phyloP scores from a whole-genome alignment of 306 rosid genomes.

The Lathyrus aphaca region DNA sequence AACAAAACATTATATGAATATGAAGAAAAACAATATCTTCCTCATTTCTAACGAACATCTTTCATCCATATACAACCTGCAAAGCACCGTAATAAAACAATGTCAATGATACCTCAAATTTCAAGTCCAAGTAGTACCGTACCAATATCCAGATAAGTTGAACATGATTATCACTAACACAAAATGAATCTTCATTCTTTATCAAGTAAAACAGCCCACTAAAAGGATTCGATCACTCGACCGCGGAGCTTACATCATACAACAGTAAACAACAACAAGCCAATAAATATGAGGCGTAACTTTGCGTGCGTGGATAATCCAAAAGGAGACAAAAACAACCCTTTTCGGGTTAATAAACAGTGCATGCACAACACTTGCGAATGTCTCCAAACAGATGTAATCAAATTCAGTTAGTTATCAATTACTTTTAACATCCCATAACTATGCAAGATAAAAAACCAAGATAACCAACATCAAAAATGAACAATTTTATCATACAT shows the following conservation, averaged over 20 bases:
- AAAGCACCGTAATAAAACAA: slow-evolving; percentile 25
- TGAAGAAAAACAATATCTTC: slow-evolving; percentile 37
- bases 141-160: slow-evolving; percentile 20
- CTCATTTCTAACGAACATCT: slow-evolving; percentile 35
- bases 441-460: neutral
- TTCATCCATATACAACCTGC: slow-evolving; percentile 43
- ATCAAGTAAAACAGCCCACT: slow-evolving; percentile 10
- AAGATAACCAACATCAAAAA: neutral
- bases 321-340: slow-evolving; percentile 9
- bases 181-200: slow-evolving; percentile 1
- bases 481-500: slow-evolving; percentile 3
- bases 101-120: slow-evolving; percentile 34
- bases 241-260: neutral
- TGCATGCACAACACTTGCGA: neutral
- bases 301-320: slow-evolving; percentile 7
- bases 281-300: neutral
- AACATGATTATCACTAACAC: slow-evolving; percentile 30
- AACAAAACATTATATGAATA: slow-evolving; percentile 38
- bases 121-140: slow-evolving; percentile 29
- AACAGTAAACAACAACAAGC: slow-evolving; percentile 10
- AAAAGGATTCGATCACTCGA: neutral
- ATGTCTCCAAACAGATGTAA: neutral
- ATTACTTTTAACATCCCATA: slow-evolving; percentile 6
- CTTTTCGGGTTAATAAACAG: neutral
- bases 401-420: neutral